A percentile compares a stretch with the other conserved stretches of the same genome.
Evolutionary conservation across 371 early-diverging fungal genomes (phyloP).

Genomic region (Choanephora cucurbitarum): DNA sequence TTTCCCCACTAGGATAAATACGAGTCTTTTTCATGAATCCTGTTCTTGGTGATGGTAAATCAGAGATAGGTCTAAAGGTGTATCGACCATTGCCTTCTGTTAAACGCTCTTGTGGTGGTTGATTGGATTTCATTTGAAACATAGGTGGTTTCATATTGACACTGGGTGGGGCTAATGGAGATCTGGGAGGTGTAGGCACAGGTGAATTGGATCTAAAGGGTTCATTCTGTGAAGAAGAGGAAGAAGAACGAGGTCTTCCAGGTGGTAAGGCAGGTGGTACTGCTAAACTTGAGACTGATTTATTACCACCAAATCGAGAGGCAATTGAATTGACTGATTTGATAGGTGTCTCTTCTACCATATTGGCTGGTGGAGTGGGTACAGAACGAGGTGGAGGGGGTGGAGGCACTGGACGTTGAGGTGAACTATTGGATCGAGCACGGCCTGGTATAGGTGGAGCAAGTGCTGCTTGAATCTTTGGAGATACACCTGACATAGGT

Average conservation of each 20-base stretch:
- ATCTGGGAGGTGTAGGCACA: conserved; percentile 21
- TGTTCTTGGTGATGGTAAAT: conserved; percentile 37
- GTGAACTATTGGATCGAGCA: conserved; percentile 45
- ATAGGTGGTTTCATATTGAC: conserved; percentile 11
- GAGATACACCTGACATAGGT: conserved; percentile 23
- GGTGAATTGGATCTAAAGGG: conserved; percentile 7
- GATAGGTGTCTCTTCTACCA: conserved; percentile 11
- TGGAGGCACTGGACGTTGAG: conserved; percentile 44
- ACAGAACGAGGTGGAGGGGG: conserved; percentile 39
- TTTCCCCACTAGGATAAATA: conserved; percentile 45
- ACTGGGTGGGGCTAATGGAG: conserved; percentile 22
- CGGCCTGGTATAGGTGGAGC: conserved; percentile 38
- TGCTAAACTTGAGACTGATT: conserved; percentile 12
- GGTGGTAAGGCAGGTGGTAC: conserved; percentile 45
- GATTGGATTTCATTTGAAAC: neutral
- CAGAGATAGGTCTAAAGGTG: conserved; percentile 33
- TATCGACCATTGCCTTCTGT: conserved; percentile 43
- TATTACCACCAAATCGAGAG: conserved; percentile 6
- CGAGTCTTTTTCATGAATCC: conserved; percentile 13
- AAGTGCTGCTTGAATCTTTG: conserved; percentile 23
- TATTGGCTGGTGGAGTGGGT: conserved; percentile 38
- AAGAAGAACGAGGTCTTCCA: conserved; percentile 38
- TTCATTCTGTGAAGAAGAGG: conserved; percentile 21
- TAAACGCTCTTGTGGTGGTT: conserved; percentile 15
- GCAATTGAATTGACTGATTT: conserved; percentile 14